These are phyloP conservation scores for Pseudopithomyces chartarum DNA, from an alignment of 2,329 filamentous ascomycete genomes.

Conservation along the genomic window DNA sequence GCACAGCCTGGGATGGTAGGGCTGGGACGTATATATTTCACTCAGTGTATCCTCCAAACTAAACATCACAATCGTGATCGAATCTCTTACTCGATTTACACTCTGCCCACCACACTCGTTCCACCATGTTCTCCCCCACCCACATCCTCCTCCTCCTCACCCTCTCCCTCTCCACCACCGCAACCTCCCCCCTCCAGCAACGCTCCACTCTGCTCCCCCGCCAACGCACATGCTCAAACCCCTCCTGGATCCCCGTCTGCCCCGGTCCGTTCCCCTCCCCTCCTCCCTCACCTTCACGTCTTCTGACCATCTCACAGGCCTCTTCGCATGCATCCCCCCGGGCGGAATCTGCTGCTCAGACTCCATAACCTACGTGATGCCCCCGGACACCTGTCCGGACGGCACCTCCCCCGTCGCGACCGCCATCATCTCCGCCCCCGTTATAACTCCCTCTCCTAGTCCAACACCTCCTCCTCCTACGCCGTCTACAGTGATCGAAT, in stretches of 20 bases:
- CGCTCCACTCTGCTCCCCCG: background rate
- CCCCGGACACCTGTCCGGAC: constrained; percentile 7
- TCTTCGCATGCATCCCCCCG: background rate
- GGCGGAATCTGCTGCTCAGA: constrained; percentile 8
- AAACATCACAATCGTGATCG: too few species aligned
- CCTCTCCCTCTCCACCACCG: background rate
- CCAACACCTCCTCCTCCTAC: background rate
- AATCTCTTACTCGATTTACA: too few species aligned
- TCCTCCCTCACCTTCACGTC: background rate
- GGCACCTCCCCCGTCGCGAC: constrained; percentile 6
- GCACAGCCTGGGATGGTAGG: background rate
- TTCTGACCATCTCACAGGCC: background rate
- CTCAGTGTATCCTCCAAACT: too few species aligned
- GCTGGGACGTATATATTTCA: too few species aligned
- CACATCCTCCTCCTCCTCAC: background rate
- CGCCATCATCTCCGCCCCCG: background rate
- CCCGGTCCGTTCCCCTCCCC: background rate
- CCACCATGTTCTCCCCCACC: background rate
- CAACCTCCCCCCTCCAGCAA: background rate
- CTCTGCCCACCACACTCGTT: too few species aligned
- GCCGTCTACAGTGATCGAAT: background rate
- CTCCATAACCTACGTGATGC: constrained; percentile 1
- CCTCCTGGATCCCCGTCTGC: background rate
- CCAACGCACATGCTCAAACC: background rate
- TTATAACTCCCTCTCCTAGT: background rate